These are phyloP conservation scores for Gossypium schwendimanii DNA, from an alignment of 441 rosid species.

Conservation along the genomic window DNA sequence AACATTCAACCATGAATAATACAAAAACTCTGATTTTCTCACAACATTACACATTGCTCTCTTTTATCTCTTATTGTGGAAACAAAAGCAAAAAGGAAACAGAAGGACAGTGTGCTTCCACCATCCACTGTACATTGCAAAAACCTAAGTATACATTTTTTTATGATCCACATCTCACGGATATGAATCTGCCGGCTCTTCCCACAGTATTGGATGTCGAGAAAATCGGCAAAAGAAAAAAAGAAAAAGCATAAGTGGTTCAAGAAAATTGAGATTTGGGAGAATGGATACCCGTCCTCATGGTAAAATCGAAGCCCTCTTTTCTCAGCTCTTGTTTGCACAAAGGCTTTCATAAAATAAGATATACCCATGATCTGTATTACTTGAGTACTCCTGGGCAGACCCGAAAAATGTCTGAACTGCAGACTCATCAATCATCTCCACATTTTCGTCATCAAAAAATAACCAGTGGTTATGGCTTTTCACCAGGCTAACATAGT, in stretches of 20 bases:
- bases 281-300: conserved; percentile 27
- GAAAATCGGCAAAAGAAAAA: neutral
- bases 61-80: conserved; percentile 27
- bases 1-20: too few relatives aligned
- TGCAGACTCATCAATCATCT: conserved; percentile 83
- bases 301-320: conserved; percentile 12
- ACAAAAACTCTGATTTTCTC: neutral
- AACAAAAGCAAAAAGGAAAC: conserved; percentile 7
- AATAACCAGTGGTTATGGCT: conserved; percentile 85
- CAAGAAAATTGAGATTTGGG: conserved; percentile 20
- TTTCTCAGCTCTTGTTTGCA: conserved; percentile 37
- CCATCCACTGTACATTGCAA: conserved; percentile 59
- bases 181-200: conserved; percentile 21
- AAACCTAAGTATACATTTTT: conserved; percentile 39
- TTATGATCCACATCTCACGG: conserved; percentile 26
- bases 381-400: conserved; percentile 78
- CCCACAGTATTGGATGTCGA: conserved; percentile 22
- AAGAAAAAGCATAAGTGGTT: conserved; percentile 1
- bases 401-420: conserved; percentile 91
- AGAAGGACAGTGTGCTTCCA: conserved; percentile 37
- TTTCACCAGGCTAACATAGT: conserved; percentile 88
- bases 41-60: conserved; percentile 26
- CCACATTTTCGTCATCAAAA: conserved; percentile 87
- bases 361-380: conserved; percentile 88
- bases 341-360: conserved; percentile 79